Evolutionary conservation across 345 rosid species (phyloP).

Genomic region (Zanthoxylum bungeanum): DNA sequence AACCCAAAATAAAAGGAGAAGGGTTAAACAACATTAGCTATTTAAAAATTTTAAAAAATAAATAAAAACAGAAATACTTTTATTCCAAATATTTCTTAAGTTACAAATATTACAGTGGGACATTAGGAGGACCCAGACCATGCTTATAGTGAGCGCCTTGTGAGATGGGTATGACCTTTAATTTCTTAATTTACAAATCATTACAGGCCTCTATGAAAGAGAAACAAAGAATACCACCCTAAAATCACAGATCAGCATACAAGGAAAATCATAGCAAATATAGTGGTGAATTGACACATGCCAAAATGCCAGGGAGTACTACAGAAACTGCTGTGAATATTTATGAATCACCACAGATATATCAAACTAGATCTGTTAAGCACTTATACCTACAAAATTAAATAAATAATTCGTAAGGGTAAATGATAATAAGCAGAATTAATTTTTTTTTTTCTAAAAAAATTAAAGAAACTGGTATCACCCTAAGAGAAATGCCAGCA

Average conservation of each 20-base stretch:
- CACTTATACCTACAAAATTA: neutral
- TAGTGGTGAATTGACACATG: neutral
- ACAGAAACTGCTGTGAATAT: neutral
- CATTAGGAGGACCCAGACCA: too few relatives aligned
- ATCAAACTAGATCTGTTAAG: neutral
- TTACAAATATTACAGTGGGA: neutral
- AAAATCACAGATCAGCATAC: neutral
- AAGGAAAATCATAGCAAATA: neutral
- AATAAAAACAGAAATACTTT: neutral
- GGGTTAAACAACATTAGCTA: conserved; percentile 20
- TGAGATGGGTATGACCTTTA: too few relatives aligned
- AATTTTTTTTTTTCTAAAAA: too few relatives aligned
- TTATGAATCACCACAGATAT: neutral
- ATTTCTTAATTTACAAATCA: neutral
- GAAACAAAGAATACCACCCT: neutral
- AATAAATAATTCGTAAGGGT: neutral
- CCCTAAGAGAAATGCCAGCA: conserved; percentile 5
- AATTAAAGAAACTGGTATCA: neutral
- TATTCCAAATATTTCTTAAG: neutral
- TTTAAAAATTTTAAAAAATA: conserved; percentile 11
- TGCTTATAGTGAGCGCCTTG: too few relatives aligned
- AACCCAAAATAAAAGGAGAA: too few relatives aligned
- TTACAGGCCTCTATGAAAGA: neutral
- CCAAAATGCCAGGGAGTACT: neutral
- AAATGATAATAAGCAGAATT: neutral